Evolutionary conservation across 768 basidiomycete genomes (phyloP), one percentile per base, ranked within the genome.

Genomic region (Leccinum obscurum): DNA sequence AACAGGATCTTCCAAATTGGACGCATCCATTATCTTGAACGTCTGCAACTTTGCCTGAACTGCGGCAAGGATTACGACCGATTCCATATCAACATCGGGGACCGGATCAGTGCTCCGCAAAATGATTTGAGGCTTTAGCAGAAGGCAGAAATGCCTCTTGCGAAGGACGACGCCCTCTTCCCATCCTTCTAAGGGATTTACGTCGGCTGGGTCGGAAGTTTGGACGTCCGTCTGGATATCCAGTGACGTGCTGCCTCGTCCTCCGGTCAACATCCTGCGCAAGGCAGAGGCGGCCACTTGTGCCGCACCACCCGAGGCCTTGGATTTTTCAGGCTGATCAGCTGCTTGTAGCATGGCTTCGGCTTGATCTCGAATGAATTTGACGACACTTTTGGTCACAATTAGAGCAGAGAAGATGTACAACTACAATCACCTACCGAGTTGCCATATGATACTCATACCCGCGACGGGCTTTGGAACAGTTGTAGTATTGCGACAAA

Each of bases 401-500:
- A 53, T 61, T 26, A 64, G 63, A 32, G 61, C 52, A 46, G 20
- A 53, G 52, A 61, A 58, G 24, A 58, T 14, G 56, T 26, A 20
- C 20, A 41, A 8, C 55, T 57, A 46, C n/a, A 11, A 3, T 51
- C 30, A 68, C 84, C 66, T 72, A 91, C 89, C 88, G 85, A 13
- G 90, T 86, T 9, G 94, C 91, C 82, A 95, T 85, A 68, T 93
- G 90, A 69, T 95, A 95, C 72, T 95, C 93, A 55, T 91, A 84
- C 20, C 90, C 89, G 64, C 84, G 81, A 46, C 92, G 81, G 26
- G 86, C 83, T 51, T 87, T 82, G 39, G 87, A 90, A 66, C 89
- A 90, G 69, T 91, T 88, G 66, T 93, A 95, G 74, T 97, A 97
- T 68, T 90, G 87, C 75, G 91, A 83, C 72, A 95, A 80, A 60